Percentiles rank a stretch among this genome's conserved stretches.
phyloP scores from a whole-genome alignment of 2,329 filamentous ascomycete genomes.

The Coleophoma eucalyptorum region DNA sequence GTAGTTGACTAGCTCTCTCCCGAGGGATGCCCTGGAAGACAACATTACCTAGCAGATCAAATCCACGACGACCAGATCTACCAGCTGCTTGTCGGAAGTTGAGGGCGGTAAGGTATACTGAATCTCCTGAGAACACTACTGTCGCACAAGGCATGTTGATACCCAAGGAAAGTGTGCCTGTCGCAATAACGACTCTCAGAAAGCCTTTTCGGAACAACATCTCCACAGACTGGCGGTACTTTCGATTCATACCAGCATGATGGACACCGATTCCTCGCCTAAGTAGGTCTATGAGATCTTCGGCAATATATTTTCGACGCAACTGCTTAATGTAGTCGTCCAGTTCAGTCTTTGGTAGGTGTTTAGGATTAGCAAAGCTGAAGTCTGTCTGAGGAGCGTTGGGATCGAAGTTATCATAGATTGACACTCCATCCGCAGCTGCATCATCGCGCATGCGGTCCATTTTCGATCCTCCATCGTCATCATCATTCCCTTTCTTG shows the following conservation, averaged over 20 bases:
- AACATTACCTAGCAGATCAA: slow-evolving; percentile 77
- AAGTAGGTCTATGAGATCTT: slow-evolving; percentile 56
- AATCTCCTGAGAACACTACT: slow-evolving; percentile 73
- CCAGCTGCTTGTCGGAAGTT: slow-evolving; percentile 76
- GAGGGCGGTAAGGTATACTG: slow-evolving; percentile 67
- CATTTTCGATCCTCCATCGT: slow-evolving; percentile 47
- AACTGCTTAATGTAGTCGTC: slow-evolving; percentile 49
- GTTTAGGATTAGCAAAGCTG: slow-evolving; percentile 62
- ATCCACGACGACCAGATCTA: slow-evolving; percentile 75
- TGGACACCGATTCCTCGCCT: slow-evolving; percentile 70
- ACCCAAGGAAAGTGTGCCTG: slow-evolving; percentile 71
- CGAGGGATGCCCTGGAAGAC: slow-evolving; percentile 66
- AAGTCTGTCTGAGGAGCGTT: slow-evolving; percentile 59
- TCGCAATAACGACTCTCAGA: slow-evolving; percentile 68
- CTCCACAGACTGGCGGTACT: slow-evolving; percentile 70
- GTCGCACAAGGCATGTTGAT: slow-evolving; percentile 86
- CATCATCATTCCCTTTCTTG: slow-evolving; percentile 40
- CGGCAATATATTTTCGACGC: slow-evolving; percentile 42
- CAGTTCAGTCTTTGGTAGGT: slow-evolving; percentile 54
- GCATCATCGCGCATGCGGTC: slow-evolving; percentile 55
- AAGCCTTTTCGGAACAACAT: slow-evolving; percentile 72
- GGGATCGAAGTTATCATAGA: slow-evolving; percentile 65
- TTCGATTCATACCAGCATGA: slow-evolving; percentile 75
- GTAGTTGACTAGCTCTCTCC: slow-evolving; percentile 61
- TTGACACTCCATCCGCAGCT: slow-evolving; percentile 44